phyloP scores from a whole-genome alignment of 2,329 filamentous ascomycete genomes.

The Dryadomyces quercivorus region DNA sequence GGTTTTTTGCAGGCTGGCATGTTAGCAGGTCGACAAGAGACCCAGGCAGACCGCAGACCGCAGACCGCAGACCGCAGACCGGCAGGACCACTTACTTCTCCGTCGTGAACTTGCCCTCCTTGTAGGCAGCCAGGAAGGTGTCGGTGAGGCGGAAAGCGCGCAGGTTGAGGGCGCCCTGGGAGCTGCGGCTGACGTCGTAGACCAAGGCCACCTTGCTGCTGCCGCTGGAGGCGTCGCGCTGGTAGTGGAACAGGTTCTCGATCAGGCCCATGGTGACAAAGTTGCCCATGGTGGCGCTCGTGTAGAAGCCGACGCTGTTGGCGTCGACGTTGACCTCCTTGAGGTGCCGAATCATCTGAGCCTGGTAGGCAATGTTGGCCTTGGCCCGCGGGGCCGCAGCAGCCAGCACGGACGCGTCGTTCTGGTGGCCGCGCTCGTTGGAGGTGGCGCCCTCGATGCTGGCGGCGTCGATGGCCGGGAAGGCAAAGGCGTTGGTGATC shows the following conservation, averaged over 20 bases:
- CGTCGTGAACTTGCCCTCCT: slow-evolving; percentile 95
- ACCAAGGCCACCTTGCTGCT: slow-evolving; percentile 80
- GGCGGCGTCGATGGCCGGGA: slow-evolving; percentile 69
- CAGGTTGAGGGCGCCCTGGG: slow-evolving; percentile 79
- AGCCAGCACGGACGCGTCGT: slow-evolving; percentile 61
- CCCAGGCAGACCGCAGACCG: background rate
- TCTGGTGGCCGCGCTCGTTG: slow-evolving; percentile 43
- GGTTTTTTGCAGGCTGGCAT: slow-evolving; percentile 73
- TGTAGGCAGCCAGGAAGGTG: slow-evolving; percentile 79
- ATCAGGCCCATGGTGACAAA: slow-evolving; percentile 91
- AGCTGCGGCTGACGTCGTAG: slow-evolving; percentile 90
- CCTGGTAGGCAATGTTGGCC: slow-evolving; percentile 77
- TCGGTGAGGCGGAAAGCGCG: slow-evolving; percentile 85
- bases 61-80: background rate
- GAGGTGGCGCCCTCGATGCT: slow-evolving; percentile 36
- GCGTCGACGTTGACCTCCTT: slow-evolving; percentile 97
- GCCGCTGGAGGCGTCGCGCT: slow-evolving; percentile 88
- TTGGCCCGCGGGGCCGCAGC: slow-evolving; percentile 87
- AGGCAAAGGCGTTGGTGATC: slow-evolving; percentile 90
- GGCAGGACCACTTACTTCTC: slow-evolving; percentile 56
- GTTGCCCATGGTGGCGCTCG: slow-evolving; percentile 96
- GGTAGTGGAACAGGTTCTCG: slow-evolving; percentile 96
- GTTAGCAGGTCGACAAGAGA: background rate
- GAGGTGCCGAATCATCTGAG: slow-evolving; percentile 93
- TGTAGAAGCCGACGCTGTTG: slow-evolving; percentile 98